Evolutionary conservation across 176 grass and related monocot genomes (phyloP), one percentile per base, ranked within the genome.

Genomic region (Aegilops sharonensis): DNA sequence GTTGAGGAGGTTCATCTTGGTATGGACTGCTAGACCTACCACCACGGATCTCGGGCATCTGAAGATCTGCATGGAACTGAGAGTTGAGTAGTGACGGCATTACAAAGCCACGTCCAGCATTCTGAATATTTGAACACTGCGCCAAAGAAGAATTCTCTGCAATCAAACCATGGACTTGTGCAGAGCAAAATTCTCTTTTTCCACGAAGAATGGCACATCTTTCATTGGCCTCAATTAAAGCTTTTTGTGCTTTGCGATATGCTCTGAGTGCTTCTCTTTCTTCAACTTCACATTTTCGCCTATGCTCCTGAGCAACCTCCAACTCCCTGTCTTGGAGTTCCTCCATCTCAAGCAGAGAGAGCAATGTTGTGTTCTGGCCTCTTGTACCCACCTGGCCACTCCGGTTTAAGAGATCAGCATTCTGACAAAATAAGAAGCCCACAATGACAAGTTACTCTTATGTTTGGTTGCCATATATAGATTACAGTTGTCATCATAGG

Each of bases 221-320:
- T 86, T 99, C 92, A 73, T 94, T 99, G 84, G 93, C 92, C 83
- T 96, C 85, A 21, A 96, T 68, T 90, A 99, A 91, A 90, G 90
- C 89, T 89, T 74, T 83, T 90, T 99, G 94, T 75, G 90, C 88
- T 80, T 90, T 96, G 65, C 97, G 88, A 73, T 94, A 96, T 37
- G 92, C 94, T 93, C 90, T 93, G 21, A 99, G 86, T 31, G 97
- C 97, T 87, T 89, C 88, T 85, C 90, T 99, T 89, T 99, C 97
- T 82, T 94, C 85, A 85, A 90, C 81, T 86, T 99, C 94, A 31
- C 94, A 95, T 81, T 82, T 92, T 59, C 85, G 66, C 84, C 94
- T 92, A 68, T 89, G 71, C 77, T 94, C 90, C 79, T 96, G 94
- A 85, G 90, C 97, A 64, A 91, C 88, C 85, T 99, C 94, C 85